Conservation (phyloP, 176 grass and related monocot genomes). For the Dactylis glomerata region DNA sequence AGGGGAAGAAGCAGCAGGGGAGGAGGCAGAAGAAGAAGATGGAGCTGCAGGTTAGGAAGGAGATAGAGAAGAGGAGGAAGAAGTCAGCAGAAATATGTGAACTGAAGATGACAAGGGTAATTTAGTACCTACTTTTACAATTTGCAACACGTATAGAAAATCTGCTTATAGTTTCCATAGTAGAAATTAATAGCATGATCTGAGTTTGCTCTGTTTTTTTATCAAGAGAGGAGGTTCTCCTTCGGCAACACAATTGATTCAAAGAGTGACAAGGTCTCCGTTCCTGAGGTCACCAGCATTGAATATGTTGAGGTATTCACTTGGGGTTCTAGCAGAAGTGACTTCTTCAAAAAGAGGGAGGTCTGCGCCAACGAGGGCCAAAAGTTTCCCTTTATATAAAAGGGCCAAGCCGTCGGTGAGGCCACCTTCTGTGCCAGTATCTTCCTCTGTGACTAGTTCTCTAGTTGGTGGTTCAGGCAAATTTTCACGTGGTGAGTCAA, state of each 20-base stretch:
- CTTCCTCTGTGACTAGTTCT: neutral
- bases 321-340: too few relatives aligned
- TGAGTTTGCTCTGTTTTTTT: neutral
- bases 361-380: too few relatives aligned
- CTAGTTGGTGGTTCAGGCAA: neutral
- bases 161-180: neutral
- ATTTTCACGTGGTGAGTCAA: neutral
- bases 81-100: neutral
- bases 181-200: neutral
- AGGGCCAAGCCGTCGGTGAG: neutral
- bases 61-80: neutral
- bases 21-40: neutral
- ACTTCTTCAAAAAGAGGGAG: too few relatives aligned
- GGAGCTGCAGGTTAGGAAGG: neutral
- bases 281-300: too few relatives aligned
- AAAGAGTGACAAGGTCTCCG: too few relatives aligned
- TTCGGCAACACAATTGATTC: too few relatives aligned
- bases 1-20: neutral
- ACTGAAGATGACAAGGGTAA: neutral
- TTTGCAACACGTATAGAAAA: neutral
- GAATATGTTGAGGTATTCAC: too few relatives aligned
- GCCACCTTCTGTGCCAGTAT: neutral
- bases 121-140: neutral
- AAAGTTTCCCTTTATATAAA: too few relatives aligned
- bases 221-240: neutral